These are phyloP conservation scores for Arachis monticola DNA, from an alignment of 331 rosid species.

Conservation along the genomic window DNA sequence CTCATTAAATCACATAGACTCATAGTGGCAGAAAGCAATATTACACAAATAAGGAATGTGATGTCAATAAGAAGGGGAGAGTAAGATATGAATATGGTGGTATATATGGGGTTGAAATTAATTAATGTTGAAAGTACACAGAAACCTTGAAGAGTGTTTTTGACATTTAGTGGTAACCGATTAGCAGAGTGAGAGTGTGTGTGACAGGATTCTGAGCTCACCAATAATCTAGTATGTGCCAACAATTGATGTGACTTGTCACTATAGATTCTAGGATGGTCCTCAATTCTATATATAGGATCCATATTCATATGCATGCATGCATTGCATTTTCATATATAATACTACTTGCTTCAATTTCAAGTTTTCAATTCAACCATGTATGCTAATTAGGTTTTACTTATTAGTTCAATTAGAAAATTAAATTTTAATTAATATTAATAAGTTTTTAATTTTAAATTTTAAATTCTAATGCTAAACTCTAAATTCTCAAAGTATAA, in stretches of 20 bases:
- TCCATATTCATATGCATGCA: too few species aligned
- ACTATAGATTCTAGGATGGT: slow-evolving; percentile 33
- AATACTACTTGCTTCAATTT: too few species aligned
- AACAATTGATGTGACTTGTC: slow-evolving; percentile 38
- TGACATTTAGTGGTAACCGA: slow-evolving; percentile 37
- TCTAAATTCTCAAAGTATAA: too few species aligned
- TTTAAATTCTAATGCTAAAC: too few species aligned
- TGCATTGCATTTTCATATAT: neutral
- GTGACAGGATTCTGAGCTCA: slow-evolving; percentile 16
- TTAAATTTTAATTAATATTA: too few species aligned
- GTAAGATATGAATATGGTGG: neutral
- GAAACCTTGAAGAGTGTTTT: neutral
- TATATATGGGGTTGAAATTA: slow-evolving; percentile 29
- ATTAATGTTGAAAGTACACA: slow-evolving; percentile 44
- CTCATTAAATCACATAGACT: too few species aligned
- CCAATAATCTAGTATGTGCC: slow-evolving; percentile 31
- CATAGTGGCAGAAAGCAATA: neutral
- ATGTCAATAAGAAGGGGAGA: neutral
- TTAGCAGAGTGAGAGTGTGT: slow-evolving; percentile 7
- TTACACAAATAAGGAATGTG: neutral
- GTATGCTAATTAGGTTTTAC: too few species aligned
- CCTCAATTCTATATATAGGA: slow-evolving; percentile 4
- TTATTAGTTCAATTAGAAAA: too few species aligned
- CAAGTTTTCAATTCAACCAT: too few species aligned
- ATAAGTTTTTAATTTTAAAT: too few species aligned